These are phyloP conservation scores for Roridomyces roridus DNA, from an alignment of 768 basidiomycete genomes.

Conservation along the genomic window DNA sequence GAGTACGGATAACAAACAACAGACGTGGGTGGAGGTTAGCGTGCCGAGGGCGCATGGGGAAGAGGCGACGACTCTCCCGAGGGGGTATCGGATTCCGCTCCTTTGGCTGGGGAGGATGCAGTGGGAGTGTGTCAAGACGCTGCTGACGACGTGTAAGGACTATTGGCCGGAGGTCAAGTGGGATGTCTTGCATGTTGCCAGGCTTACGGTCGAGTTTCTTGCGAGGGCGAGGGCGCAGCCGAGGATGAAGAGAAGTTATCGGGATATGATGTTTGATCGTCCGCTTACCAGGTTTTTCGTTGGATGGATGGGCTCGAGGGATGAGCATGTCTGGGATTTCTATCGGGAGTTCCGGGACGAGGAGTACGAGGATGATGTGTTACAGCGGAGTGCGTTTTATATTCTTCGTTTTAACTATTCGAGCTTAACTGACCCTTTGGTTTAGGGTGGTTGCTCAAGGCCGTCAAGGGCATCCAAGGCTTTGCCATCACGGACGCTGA, in stretches of 20 bases:
- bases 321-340: slow-evolving; percentile 27
- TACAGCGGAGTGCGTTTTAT: slow-evolving; percentile 14
- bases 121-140: slow-evolving; percentile 21
- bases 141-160: slow-evolving; percentile 17
- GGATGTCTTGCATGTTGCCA: slow-evolving; percentile 21
- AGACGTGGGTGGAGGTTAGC: slow-evolving; percentile 24
- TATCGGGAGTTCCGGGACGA: slow-evolving; percentile 24
- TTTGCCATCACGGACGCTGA: slow-evolving; percentile 20
- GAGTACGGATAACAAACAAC: slow-evolving; percentile 15
- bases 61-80: slow-evolving; percentile 9
- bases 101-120: slow-evolving; percentile 20
- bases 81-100: slow-evolving; percentile 23
- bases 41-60: background rate
- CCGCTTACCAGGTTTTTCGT: slow-evolving; percentile 19
- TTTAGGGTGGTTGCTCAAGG: slow-evolving; percentile 25
- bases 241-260: slow-evolving; percentile 20
- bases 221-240: slow-evolving; percentile 17
- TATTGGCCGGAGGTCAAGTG: slow-evolving; percentile 13
- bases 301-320: slow-evolving; percentile 26
- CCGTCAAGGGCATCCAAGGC: slow-evolving; percentile 25
- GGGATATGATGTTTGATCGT: slow-evolving; percentile 24
- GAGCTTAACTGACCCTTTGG: background rate
- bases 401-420: background rate
- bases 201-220: slow-evolving; percentile 16
- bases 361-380: slow-evolving; percentile 27